A percentile compares a stretch with the other conserved stretches of the same genome.
Evolutionary conservation across 2,329 filamentous ascomycete genomes (phyloP).

Genomic region (Davidsoniella eucalypti): DNA sequence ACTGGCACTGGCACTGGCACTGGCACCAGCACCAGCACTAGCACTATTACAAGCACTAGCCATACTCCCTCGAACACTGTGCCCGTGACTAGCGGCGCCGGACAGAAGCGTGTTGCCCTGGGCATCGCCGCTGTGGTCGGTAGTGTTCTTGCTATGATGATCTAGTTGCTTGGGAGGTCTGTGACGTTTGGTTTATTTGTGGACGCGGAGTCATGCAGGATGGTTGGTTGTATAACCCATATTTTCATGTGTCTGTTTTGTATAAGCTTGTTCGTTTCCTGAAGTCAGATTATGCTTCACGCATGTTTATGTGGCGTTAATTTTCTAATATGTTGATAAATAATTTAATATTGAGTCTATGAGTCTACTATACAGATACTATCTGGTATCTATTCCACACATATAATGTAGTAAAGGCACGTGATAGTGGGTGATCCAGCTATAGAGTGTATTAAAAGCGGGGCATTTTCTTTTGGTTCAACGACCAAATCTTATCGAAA

Average conservation of each 20-base stretch:
- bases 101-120: background rate
- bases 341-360: no score
- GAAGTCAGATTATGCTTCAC: no score
- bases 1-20: background rate
- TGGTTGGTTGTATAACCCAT: background rate
- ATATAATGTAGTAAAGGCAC: no score
- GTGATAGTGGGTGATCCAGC: no score
- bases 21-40: background rate
- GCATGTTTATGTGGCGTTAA: no score
- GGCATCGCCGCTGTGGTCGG: background rate
- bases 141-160: background rate
- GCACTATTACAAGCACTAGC: background rate
- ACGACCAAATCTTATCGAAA: background rate
- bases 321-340: no score
- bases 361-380: no score
- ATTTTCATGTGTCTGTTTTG: no score
- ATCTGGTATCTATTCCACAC: no score
- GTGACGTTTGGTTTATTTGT: no score
- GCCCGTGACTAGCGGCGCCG: slow-evolving; percentile 1
- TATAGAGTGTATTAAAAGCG: background rate
- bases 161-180: background rate
- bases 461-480: background rate
- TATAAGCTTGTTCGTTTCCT: no score
- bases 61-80: background rate
- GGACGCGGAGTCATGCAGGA: background rate